phyloP scores from a whole-genome alignment of 345 rosid species.

The Citrus inodora region DNA sequence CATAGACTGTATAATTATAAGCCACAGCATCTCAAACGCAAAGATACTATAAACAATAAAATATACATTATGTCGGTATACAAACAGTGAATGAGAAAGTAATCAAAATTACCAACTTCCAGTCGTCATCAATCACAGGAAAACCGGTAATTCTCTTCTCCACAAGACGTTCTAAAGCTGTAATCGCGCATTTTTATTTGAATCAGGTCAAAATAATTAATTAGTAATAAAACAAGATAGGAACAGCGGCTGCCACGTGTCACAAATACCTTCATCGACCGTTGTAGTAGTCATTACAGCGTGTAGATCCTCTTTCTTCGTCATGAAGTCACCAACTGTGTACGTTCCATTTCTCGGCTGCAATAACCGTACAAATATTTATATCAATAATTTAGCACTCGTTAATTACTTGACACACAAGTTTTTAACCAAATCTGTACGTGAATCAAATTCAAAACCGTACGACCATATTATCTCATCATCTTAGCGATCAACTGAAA shows the following conservation, averaged over 20 bases:
- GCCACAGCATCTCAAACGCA: no score
- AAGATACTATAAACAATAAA: no score
- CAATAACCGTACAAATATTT: background rate
- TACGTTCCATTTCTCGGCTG: constrained; percentile 61
- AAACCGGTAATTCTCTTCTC: constrained; percentile 86
- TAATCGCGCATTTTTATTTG: background rate
- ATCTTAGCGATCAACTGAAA: background rate
- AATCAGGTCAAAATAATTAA: background rate
- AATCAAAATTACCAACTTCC: constrained; percentile 62
- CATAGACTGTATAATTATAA: no score
- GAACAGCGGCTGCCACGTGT: background rate
- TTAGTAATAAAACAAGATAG: background rate
- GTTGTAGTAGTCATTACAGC: constrained; percentile 75
- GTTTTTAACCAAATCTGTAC: background rate
- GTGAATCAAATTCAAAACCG: background rate
- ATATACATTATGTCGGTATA: background rate
- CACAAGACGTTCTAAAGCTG: constrained; percentile 80
- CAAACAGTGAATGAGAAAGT: background rate
- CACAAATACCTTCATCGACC: constrained; percentile 75
- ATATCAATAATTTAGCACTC: background rate
- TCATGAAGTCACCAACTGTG: constrained; percentile 91
- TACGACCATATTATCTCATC: background rate
- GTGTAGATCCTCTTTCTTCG: constrained; percentile 54
- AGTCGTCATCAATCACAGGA: constrained; percentile 85
- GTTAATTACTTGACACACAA: background rate